Percentiles rank a stretch among this genome's conserved stretches.
These are phyloP conservation scores for Alternaria incomplexa DNA, from an alignment of 2,329 filamentous ascomycete species.

Conservation along the genomic window DNA sequence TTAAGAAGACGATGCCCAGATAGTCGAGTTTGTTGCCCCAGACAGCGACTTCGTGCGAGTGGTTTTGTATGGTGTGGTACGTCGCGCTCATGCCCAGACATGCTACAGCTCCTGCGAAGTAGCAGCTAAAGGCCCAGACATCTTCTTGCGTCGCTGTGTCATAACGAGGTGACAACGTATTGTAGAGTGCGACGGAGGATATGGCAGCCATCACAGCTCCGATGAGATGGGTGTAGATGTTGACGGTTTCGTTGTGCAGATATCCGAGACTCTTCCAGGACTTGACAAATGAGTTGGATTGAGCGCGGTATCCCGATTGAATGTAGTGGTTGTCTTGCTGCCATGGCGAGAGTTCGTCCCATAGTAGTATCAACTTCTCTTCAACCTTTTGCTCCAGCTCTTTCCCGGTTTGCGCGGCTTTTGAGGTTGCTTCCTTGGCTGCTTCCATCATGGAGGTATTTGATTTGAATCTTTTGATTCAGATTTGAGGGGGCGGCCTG, in stretches of 20 bases:
- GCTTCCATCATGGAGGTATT: conserved; percentile 23
- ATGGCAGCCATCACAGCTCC: conserved; percentile 37
- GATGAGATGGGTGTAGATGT: conserved; percentile 73
- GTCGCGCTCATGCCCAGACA: conserved; percentile 64
- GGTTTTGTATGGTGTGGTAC: conserved; percentile 85
- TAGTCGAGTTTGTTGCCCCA: conserved; percentile 96
- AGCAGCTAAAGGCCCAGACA: conserved; percentile 46
- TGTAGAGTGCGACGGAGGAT: conserved; percentile 28
- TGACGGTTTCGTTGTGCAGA: conserved; percentile 72
- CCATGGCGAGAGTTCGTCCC: conserved; percentile 54
- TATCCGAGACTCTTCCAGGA: conserved; percentile 66
- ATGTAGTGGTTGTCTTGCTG: conserved; percentile 73
- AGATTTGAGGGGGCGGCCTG: neutral
- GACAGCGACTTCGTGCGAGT: conserved; percentile 76
- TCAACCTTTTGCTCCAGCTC: conserved; percentile 45
- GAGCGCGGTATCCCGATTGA: conserved; percentile 67
- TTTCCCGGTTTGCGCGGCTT: conserved; percentile 27
- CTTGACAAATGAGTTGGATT: conserved; percentile 64
- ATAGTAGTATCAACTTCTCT: conserved; percentile 56
- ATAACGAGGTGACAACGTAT: conserved; percentile 37
- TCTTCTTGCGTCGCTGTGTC: conserved; percentile 45
- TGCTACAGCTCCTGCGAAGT: conserved; percentile 49
- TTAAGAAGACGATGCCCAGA: conserved; percentile 88
- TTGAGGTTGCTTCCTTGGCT: conserved; percentile 24
- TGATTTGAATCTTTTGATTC: neutral